Evolutionary conservation across 495 filamentous ascomycete genomes (phyloP).

Genomic region (Stereocaulon alpinum): DNA sequence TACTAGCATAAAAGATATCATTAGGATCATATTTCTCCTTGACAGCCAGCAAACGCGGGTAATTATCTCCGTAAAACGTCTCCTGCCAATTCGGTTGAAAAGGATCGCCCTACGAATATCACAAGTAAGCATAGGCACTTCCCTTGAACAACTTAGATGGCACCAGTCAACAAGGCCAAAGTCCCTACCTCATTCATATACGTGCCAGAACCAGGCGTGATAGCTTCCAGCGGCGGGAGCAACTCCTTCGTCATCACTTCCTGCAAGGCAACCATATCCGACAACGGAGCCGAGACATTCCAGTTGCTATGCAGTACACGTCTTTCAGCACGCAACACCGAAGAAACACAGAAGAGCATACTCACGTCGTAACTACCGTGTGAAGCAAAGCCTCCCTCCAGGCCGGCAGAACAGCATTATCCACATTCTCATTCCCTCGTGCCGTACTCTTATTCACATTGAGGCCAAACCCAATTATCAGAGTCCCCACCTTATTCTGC

Average conservation of each 20-base stretch:
- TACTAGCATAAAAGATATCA: conserved; percentile 44
- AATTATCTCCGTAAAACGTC: conserved; percentile 52
- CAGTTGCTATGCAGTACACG: background rate
- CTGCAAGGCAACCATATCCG: conserved; percentile 3
- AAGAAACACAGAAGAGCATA: background rate
- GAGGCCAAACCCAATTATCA: conserved; percentile 37
- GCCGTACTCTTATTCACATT: conserved; percentile 1
- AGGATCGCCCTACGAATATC: conserved; percentile 34
- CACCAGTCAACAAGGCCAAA: background rate
- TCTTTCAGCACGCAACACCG: no score
- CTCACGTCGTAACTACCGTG: conserved; percentile 26
- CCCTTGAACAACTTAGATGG: background rate
- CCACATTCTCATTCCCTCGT: background rate
- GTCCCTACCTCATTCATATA: conserved; percentile 37
- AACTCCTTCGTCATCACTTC: conserved; percentile 10
- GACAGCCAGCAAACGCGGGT: conserved; percentile 37
- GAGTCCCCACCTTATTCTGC: conserved; percentile 27
- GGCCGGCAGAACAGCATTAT: conserved; percentile 41
- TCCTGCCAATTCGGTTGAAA: conserved; percentile 53
- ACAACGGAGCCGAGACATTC: conserved; percentile 6
- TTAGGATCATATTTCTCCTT: conserved; percentile 48
- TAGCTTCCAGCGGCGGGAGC: conserved; percentile 18
- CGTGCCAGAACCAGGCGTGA: conserved; percentile 31
- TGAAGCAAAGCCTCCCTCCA: conserved; percentile 47
- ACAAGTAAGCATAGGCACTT: background rate